Conservation (phyloP, 371 early-diverging fungal genomes). For the Chytridium lagenaria region DNA sequence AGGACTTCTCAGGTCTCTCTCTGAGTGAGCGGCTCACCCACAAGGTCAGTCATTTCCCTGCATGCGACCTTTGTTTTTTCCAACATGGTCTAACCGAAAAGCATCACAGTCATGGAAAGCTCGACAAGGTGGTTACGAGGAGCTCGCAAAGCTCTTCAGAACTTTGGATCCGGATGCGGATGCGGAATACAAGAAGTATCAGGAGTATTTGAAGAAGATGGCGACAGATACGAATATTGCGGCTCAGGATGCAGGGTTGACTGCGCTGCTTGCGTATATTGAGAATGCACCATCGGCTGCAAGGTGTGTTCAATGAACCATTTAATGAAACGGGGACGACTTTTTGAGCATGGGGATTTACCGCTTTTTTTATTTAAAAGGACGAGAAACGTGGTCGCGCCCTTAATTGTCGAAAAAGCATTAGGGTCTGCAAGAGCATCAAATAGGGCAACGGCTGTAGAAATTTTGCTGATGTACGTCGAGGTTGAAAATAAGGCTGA, state of each 20-base stretch:
- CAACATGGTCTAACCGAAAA: no score
- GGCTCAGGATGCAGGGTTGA: constrained; percentile 89
- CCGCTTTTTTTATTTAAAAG: constrained; percentile 41
- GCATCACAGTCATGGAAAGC: constrained; percentile 97
- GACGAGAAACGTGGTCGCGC: constrained; percentile 74
- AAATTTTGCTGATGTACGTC: constrained; percentile 81
- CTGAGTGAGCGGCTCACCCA: no score
- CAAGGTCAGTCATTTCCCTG: no score
- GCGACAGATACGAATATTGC: constrained; percentile 87
- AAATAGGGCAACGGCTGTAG: constrained; percentile 78
- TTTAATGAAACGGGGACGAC: no score
- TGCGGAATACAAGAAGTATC: constrained; percentile 73
- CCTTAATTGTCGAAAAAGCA: constrained; percentile 87
- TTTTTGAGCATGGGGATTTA: not conserved
- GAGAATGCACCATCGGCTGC: constrained; percentile 80
- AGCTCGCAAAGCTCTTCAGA: constrained; percentile 72
- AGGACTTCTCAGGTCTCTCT: no score
- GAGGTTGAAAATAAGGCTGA: constrained; percentile 82
- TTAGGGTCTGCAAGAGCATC: constrained; percentile 82
- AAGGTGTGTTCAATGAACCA: constrained; percentile 67
- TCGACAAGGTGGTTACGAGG: constrained; percentile 85
- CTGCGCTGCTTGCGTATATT: constrained; percentile 76
- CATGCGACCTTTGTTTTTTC: no score
- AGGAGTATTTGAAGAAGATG: constrained; percentile 76
- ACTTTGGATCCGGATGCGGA: constrained; percentile 50